These are phyloP conservation scores for Nepenthes mirabilis DNA, from an alignment of 148 eudicot species.

Conservation along the genomic window DNA sequence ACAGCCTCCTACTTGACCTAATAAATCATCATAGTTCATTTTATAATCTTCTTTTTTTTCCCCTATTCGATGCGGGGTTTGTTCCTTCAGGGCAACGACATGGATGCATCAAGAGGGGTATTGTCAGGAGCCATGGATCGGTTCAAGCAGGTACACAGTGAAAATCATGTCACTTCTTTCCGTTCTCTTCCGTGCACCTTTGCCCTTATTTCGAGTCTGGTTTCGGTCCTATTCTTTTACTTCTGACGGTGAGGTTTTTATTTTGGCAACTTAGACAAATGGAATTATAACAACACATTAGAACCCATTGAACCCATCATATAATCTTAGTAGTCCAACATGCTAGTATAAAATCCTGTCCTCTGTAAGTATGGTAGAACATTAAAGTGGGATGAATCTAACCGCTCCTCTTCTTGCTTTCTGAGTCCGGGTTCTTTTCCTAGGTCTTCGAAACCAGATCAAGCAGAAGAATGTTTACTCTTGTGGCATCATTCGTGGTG, in stretches of 20 bases:
- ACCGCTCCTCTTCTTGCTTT: neutral
- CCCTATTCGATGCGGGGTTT: neutral
- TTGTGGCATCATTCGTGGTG: constrained; percentile 75
- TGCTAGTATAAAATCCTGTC: too few species aligned
- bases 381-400: neutral
- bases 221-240: too few species aligned
- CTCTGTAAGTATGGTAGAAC: too few species aligned
- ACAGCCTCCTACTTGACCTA: neutral
- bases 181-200: neutral
- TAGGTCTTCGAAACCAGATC: constrained; percentile 92
- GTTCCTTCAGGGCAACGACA: constrained; percentile 62
- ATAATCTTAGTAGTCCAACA: too few species aligned
- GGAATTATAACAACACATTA: too few species aligned
- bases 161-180: neutral
- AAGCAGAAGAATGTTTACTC: constrained; percentile 71
- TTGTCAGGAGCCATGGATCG: constrained; percentile 91
- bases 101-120: constrained; percentile 86
- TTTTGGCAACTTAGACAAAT: too few species aligned
- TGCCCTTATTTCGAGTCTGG: neutral
- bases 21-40: neutral
- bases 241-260: too few species aligned
- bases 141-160: constrained; percentile 64
- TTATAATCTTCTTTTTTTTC: neutral
- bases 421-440: neutral
- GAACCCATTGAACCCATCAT: too few species aligned